Evolutionary conservation across 306 rosid species (phyloP), one percentile per base, ranked within the genome.

Genomic region (Medicago lupulina): DNA sequence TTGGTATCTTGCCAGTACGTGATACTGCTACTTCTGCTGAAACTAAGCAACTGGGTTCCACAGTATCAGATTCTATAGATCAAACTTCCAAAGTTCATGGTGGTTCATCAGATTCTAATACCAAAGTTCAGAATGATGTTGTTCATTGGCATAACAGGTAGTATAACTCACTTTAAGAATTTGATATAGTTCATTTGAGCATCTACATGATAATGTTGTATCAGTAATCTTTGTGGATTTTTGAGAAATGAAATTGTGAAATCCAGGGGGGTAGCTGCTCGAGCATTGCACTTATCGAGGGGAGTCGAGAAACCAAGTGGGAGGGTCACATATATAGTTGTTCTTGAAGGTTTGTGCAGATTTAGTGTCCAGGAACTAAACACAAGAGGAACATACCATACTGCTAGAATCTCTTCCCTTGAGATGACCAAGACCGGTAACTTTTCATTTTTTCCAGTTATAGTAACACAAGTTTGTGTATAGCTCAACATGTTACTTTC

Each of bases 251-350:
- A 80, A 60, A 25, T 40, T 25, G 16, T 51, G 36, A 72, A 68
- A 81, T 70, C 57, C 82, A 95, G 99, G 86, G 99, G 99, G 50
- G 97, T 95, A 55, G 99, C 97, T 64, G 99, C 97, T 69, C 89
- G 99, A 66, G 99, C 99, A 46, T 81, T 95, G 60, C 99, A 92
- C 82, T 89, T 92, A 40, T 92, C 99, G 17, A 89, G 99, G 90
- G 99, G 99, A 74, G 99, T 95, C 81, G 99, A 95, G 91, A 95
- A 95, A 84, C 97, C 99, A 4, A 95, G 99, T 81, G 99, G 99
- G 41, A 90, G 97, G 82, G 98, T 95, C 75, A 95, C 98, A 3
- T 95, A 95, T 87, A 88, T 76, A 39, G 97, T 95, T 71, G 97
- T 95, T 82, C 96, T 95, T 74, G 98, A 95, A 92, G 98, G 98